Evolutionary conservation across 73 alveolate species (phyloP).

Genomic region (Tetrahymena thermophila): DNA sequence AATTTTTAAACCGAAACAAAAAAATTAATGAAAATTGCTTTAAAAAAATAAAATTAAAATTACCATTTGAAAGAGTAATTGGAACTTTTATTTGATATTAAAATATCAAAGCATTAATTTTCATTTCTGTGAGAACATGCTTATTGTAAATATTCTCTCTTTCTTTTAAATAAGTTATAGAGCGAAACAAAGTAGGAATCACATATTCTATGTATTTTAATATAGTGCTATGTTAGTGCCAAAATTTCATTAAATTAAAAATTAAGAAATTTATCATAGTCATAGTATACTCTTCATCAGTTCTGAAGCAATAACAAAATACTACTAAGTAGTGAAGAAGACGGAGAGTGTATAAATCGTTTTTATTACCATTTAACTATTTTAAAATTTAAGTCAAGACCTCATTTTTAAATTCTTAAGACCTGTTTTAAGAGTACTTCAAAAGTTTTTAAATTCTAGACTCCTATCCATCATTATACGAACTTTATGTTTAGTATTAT

Average conservation of each 20-base stretch:
- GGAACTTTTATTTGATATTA: not conserved
- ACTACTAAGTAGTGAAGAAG: not conserved
- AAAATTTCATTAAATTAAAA: not conserved
- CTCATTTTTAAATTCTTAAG: not conserved
- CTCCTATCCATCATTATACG: not conserved
- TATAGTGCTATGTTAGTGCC: not conserved
- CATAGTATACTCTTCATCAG: not conserved
- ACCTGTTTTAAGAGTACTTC: not conserved
- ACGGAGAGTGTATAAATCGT: not conserved
- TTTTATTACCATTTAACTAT: not conserved
- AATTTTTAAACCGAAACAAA: no score
- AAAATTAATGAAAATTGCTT: no score
- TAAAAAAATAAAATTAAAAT: not conserved
- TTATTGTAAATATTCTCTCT: not conserved
- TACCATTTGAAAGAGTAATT: not conserved
- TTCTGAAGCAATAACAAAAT: not conserved
- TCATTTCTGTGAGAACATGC: not conserved
- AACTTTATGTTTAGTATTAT: not conserved
- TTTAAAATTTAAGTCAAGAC: not conserved
- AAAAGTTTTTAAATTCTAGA: not conserved
- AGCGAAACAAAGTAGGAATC: not conserved
- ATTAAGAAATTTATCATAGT: not conserved
- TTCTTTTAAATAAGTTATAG: not conserved
- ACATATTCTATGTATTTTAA: not conserved
- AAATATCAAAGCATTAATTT: not conserved